These are phyloP conservation scores for Ceratocystis ficicola DNA, from an alignment of 2,329 filamentous ascomycete species.

Conservation along the genomic window DNA sequence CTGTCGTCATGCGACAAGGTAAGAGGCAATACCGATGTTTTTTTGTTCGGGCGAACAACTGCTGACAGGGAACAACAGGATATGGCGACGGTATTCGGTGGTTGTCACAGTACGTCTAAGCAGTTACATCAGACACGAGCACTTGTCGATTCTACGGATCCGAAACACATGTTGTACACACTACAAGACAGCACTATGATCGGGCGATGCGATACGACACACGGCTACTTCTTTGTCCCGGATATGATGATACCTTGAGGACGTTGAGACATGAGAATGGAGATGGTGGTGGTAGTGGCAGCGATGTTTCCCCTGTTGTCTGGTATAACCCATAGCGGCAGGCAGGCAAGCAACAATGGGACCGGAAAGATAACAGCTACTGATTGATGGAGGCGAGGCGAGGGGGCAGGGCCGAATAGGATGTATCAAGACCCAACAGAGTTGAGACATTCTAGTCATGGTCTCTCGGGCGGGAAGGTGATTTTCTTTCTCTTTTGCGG, in stretches of 20 bases:
- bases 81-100: constrained; percentile 86
- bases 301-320: not conserved
- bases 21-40: constrained; percentile 27
- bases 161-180: not conserved
- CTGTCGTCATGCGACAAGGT: constrained; percentile 95
- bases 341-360: too few relatives aligned
- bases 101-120: constrained; percentile 83
- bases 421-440: not conserved
- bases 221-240: not conserved
- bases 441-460: not conserved
- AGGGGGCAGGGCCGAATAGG: not conserved
- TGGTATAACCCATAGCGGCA: not conserved
- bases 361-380: not conserved
- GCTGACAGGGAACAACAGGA: constrained; percentile 35
- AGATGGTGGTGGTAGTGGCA: not conserved
- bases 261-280: not conserved
- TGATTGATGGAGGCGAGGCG: not conserved
- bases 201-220: constrained; percentile 1
- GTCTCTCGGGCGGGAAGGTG: not conserved
- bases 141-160: not conserved
- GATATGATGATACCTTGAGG: constrained; percentile 17
- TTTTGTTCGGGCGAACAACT: not conserved
- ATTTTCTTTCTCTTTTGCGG: constrained; percentile 12
- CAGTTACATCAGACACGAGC: not conserved
- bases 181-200: not conserved